A percentile compares a stretch with the other conserved stretches of the same genome.
These are phyloP conservation scores for Penicillium fuscoglaucum DNA, from an alignment of 2,329 filamentous ascomycete genomes.

Conservation along the genomic window DNA sequence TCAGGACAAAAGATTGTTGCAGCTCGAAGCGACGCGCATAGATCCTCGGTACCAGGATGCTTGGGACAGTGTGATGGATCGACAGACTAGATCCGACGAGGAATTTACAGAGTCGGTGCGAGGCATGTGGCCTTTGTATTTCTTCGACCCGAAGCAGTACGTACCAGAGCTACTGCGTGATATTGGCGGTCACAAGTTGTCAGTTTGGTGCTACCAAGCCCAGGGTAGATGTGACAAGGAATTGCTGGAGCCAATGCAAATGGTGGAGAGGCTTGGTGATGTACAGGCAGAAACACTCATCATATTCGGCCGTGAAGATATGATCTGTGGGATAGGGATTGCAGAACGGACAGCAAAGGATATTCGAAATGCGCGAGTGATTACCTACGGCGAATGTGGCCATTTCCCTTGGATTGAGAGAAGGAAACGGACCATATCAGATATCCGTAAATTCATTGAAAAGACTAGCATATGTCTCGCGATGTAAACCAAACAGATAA, in stretches of 20 bases:
- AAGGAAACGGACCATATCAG: conserved; percentile 16
- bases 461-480: not conserved
- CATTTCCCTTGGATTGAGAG: conserved; percentile 33
- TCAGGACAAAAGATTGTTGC: not conserved
- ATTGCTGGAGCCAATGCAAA: conserved; percentile 7
- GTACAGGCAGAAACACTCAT: conserved; percentile 30
- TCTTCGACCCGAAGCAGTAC: not conserved
- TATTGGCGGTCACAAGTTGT: not conserved
- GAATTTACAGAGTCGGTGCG: not conserved
- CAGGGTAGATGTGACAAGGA: conserved; percentile 2
- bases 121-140: conserved; percentile 1
- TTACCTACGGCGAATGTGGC: conserved; percentile 22
- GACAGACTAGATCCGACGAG: not conserved
- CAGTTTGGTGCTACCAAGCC: conserved; percentile 1
- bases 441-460: conserved; percentile 19
- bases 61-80: not conserved
- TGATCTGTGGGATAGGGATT: conserved; percentile 23
- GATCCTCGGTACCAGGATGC: conserved; percentile 1
- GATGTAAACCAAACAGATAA: not conserved
- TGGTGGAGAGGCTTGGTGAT: conserved; percentile 19
- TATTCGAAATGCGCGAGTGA: conserved; percentile 4
- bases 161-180: not conserved
- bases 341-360: conserved; percentile 17
- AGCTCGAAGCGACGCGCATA: not conserved
- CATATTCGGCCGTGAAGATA: conserved; percentile 28